Conservation (phyloP, 1,284 basidiomycete genomes). For the Apiotrichum domesticum region DNA sequence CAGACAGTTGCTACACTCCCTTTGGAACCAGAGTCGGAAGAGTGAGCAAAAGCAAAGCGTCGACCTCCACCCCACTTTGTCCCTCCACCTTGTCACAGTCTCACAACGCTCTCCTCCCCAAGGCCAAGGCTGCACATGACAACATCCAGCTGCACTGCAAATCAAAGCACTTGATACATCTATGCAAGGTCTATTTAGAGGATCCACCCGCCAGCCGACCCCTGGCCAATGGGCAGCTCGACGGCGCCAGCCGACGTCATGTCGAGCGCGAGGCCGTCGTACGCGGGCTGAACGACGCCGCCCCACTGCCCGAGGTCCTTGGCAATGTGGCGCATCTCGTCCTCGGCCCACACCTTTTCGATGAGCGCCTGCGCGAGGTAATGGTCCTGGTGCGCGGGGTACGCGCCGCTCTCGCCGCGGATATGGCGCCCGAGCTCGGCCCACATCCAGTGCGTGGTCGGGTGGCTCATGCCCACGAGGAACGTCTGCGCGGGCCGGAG, state of each 20-base stretch:
- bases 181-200: neutral
- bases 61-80: too few species aligned
- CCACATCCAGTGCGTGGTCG: conserved; percentile 45
- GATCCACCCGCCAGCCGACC: conserved; percentile 12
- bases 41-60: too few species aligned
- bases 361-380: conserved; percentile 11
- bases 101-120: too few species aligned
- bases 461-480: conserved; percentile 44
- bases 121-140: too few species aligned
- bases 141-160: too few species aligned
- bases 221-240: conserved; percentile 12
- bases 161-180: too few species aligned
- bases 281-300: conserved; percentile 34
- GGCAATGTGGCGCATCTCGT: conserved; percentile 9
- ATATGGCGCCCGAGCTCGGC: conserved; percentile 34
- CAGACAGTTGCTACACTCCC: too few species aligned
- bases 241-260: conserved; percentile 6
- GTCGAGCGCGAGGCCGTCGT: conserved; percentile 36
- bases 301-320: conserved; percentile 10
- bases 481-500: conserved; percentile 38
- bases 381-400: conserved; percentile 8
- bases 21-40: too few species aligned
- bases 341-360: conserved; percentile 9
- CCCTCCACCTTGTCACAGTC: too few species aligned
- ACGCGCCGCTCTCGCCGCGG: conserved; percentile 5